A percentile compares a stretch with the other conserved stretches of the same genome.
phyloP scores from a whole-genome alignment of 2,329 filamentous ascomycete species.

The Monilinia polystroma region DNA sequence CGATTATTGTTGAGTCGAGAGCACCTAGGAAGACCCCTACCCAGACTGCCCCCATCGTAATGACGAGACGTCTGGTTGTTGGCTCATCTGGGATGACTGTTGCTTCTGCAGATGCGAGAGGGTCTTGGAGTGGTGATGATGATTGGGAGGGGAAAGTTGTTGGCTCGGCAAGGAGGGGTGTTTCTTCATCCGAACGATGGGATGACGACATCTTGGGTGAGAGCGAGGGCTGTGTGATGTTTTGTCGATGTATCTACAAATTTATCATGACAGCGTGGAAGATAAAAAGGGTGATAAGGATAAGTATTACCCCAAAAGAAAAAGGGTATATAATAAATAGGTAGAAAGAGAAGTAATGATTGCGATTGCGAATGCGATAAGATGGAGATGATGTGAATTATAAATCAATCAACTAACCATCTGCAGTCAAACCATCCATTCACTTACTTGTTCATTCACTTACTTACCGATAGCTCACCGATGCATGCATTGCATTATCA shows the following conservation, averaged over 20 bases:
- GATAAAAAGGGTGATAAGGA: not conserved
- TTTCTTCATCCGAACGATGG: slow-evolving; percentile 34
- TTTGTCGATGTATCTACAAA: not conserved
- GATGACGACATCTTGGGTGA: not conserved
- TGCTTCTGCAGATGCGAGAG: slow-evolving; percentile 26
- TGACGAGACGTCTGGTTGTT: slow-evolving; percentile 48
- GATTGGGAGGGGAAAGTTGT: slow-evolving; percentile 2
- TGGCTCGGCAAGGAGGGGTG: slow-evolving; percentile 34
- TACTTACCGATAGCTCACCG: not conserved
- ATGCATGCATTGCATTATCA: too few relatives aligned
- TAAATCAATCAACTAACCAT: not conserved
- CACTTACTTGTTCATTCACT: not conserved
- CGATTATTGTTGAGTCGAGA: slow-evolving; percentile 78
- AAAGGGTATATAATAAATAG: not conserved
- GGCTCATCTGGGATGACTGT: slow-evolving; percentile 50
- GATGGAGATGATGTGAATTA: not conserved
- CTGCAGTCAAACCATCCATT: not conserved
- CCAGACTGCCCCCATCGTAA: slow-evolving; percentile 57
- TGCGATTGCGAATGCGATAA: not conserved
- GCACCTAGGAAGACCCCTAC: slow-evolving; percentile 64
- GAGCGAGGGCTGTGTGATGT: not conserved
- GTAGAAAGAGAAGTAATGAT: not conserved
- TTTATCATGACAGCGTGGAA: slow-evolving; percentile 2
- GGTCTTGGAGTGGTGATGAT: not conserved
- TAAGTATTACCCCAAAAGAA: too few relatives aligned